Evolutionary conservation across 305 asterid genomes (phyloP).

Genomic region (Fraxinus nigra): DNA sequence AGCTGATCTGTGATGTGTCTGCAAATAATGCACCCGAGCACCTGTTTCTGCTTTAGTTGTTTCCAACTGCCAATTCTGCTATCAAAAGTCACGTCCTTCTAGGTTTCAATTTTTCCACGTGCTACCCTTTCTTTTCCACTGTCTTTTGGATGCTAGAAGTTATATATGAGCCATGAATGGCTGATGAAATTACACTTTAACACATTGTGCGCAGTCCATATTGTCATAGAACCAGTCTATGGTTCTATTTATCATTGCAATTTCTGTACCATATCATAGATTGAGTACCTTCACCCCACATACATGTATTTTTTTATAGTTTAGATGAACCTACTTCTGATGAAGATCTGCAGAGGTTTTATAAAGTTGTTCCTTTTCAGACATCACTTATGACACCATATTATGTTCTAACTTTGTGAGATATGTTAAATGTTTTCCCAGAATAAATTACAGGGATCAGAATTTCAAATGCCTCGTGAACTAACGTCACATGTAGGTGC

Average conservation of each 20-base stretch:
- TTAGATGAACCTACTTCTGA: constrained; percentile 16
- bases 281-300: constrained; percentile 4
- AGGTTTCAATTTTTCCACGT: neutral
- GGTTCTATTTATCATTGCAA: neutral
- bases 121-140: neutral
- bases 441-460: constrained; percentile 69
- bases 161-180: neutral
- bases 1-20: constrained; percentile 24
- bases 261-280: neutral
- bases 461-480: constrained; percentile 61
- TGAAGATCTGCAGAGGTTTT: constrained; percentile 18
- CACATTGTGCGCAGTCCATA: neutral
- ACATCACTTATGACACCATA: constrained; percentile 9
- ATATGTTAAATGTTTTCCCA: constrained; percentile 49
- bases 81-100: neutral
- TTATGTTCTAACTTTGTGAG: constrained; percentile 37
- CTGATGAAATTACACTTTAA: neutral
- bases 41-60: constrained; percentile 20
- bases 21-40: constrained; percentile 19
- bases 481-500: constrained; percentile 70
- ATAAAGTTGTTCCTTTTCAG: constrained; percentile 10
- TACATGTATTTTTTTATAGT: constrained; percentile 5
- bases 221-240: neutral
- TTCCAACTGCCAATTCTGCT: neutral
- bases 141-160: neutral